Evolutionary conservation across 2,329 filamentous ascomycete species (phyloP).

Genomic region (Ophiostoma novo-ulmi): DNA sequence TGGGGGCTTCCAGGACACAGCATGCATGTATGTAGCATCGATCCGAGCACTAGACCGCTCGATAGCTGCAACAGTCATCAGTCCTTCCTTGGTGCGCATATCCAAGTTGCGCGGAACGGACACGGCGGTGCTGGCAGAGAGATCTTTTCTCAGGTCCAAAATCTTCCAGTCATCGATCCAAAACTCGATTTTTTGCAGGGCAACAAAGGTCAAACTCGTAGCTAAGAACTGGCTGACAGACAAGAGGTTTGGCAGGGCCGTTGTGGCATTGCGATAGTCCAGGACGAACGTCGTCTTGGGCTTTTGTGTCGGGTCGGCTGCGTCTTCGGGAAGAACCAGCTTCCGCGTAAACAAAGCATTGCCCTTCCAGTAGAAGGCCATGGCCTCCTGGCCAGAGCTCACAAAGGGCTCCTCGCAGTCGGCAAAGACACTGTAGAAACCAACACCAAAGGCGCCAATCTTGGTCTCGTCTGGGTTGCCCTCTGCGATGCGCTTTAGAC

Average conservation of each 20-base stretch:
- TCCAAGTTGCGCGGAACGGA: slow-evolving; percentile 73
- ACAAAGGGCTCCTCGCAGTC: slow-evolving; percentile 98
- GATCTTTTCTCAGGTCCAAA: slow-evolving; percentile 74
- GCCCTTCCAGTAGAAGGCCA: slow-evolving; percentile 99
- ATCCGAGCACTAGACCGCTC: slow-evolving; percentile 86
- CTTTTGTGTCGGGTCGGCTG: slow-evolving; percentile 49
- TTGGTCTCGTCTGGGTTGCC: slow-evolving; percentile 98
- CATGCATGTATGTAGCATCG: slow-evolving; percentile 82
- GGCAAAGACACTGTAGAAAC: slow-evolving; percentile 97
- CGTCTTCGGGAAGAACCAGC: slow-evolving; percentile 59
- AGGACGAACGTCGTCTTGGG: slow-evolving; percentile 85
- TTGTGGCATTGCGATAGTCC: slow-evolving; percentile 85
- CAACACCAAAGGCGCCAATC: slow-evolving; percentile 96
- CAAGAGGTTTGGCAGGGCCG: slow-evolving; percentile 77
- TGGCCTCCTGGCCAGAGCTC: slow-evolving; percentile 83
- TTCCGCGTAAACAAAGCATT: slow-evolving; percentile 92
- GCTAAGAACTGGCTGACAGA: slow-evolving; percentile 88
- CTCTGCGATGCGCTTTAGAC: slow-evolving; percentile 95
- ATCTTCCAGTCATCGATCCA: slow-evolving; percentile 85
- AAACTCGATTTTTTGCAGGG: slow-evolving; percentile 79
- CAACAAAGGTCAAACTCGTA: slow-evolving; percentile 93
- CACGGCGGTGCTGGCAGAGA: slow-evolving; percentile 69
- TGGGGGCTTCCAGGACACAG: slow-evolving; percentile 74
- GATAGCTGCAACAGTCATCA: slow-evolving; percentile 82
- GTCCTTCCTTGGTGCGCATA: slow-evolving; percentile 73